Evolutionary conservation across 306 rosid genomes (phyloP), one percentile per base, ranked within the genome.

Genomic region (Erythrophleum fordii): DNA sequence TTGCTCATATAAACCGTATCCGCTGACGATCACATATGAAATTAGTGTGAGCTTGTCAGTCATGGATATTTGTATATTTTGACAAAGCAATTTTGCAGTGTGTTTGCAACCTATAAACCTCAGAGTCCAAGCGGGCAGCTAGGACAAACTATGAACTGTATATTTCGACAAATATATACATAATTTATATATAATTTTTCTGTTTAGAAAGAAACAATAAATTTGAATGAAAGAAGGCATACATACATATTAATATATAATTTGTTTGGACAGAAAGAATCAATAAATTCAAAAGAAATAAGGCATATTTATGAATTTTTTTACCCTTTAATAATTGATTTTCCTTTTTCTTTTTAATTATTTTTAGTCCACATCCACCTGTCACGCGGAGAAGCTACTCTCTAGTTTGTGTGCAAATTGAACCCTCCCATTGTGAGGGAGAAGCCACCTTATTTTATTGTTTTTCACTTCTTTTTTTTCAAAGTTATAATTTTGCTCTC

Each of bases 1-100:
- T 82, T 78, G 72, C 81, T 61, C 41, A 79, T 79, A 25, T 76
- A 59, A 68, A 59, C 35, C 85, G 81, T 6, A 82, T 82, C 58
- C 79, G 83, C 60, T 77, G 65, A 77, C 62, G 35, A 76, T 51
- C 64, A n/a, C 9, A 10, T 14, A 9, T 37, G 16, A 37, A 65
- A 8, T 37, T 9, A 34, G 14, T 64, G 5, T 64, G 25, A 18
- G 23, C 45, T n/a, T 3, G 41, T 56, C 31, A 25, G 29, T 60
- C 14, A 16, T 2, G 16, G 39, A 16, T 29, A 28, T 13, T 29
- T 29, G 66, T 59, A 59, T 45, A 45, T 45, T 11, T 45, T 45
- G 49, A 45, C 49, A 28, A 17, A 4, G 62, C 62, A 55, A 55
- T 22, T 55, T 25, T 58, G 23, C 1, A 10, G 17, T 17, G 25